Base-by-base conservation (phyloP, 495 filamentous ascomycete species). In the Gamarada debralockiae region DNA sequence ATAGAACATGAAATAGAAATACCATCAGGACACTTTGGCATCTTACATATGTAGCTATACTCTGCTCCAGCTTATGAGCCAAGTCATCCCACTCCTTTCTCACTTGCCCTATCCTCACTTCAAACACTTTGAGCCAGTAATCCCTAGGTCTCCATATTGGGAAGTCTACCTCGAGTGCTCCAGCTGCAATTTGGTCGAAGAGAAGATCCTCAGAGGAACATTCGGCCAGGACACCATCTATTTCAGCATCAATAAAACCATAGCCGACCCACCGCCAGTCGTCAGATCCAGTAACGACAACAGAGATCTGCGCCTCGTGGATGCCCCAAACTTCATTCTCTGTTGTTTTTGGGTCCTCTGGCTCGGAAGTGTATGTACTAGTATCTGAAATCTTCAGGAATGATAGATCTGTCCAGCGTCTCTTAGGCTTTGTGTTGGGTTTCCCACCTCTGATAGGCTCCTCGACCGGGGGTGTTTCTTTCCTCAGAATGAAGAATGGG, bases 401-500 rank as follows among this genome's bases (percentile, higher is more conserved):
- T 2, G 48, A 50, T 10, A 50, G 34, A 25, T 50, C 48, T 27
- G 36, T 50, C 48, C 48, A 50, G 9, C 12, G 48, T 23, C 17
- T 40, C 14, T 2, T 40, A 23, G 48, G 21, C 24, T 4, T 12
- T 34, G 45, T 33, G 12, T 34, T 25, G 25, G 17, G 13, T 7
- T 14, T 36, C 8, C 31, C 31, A 34, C 8, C 31, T n/a, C n/a
- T n/a, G n/a, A n/a, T n/a, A n/a, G n/a, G n/a, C 8, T 8, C 8
- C n/a, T 8, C 31, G 8, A 8, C n/a, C n/a, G 31, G 31, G 31
- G 31, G 31, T 3, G 17, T 10, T 2, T 18, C 13, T 8, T 7
- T 8, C 14, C 5, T 3, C 20, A 7, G 17, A 48, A 27, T 36
- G 12, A 38, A 22, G 33, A 24, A 38, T 15, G 18, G 18, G 20